Percentiles rank a stretch among this genome's conserved stretches.
phyloP scores from a whole-genome alignment of 768 basidiomycete species.

The Lactifluus hygrophoroides region DNA sequence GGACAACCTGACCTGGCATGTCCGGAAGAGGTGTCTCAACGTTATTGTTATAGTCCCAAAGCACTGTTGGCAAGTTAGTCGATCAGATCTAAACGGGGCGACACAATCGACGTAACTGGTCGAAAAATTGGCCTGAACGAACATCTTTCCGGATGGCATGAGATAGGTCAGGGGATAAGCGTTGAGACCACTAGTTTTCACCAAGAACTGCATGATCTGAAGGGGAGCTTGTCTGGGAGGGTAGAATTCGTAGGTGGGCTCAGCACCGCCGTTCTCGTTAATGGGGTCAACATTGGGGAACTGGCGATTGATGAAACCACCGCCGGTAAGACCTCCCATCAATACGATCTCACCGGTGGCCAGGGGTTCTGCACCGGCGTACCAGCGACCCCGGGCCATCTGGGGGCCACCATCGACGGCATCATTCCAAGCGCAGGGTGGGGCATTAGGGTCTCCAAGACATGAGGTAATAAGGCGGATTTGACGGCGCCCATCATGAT shows the following conservation, averaged over 20 bases:
- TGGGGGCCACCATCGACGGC: background rate
- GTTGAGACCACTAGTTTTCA: background rate
- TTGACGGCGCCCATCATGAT: background rate
- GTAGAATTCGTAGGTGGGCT: background rate
- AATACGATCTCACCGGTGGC: background rate
- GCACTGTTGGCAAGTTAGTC: background rate
- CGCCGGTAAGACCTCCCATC: background rate
- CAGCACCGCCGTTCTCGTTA: background rate
- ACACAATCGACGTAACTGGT: background rate
- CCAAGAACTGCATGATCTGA: background rate
- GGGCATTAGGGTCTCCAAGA: background rate
- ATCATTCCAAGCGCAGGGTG: background rate
- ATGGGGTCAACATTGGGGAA: background rate
- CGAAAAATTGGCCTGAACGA: constrained; percentile 4
- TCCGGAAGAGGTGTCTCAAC: background rate
- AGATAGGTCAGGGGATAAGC: background rate
- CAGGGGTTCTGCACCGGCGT: background rate
- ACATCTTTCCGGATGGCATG: constrained; percentile 5
- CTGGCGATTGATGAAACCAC: background rate
- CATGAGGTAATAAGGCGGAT: constrained; percentile 2
- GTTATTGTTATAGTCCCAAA: constrained; percentile 2
- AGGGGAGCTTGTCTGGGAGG: background rate
- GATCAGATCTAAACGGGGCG: too few relatives aligned
- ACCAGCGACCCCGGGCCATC: background rate
- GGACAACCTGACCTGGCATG: constrained; percentile 4